A percentile compares a stretch with the other conserved stretches of the same genome.
These are phyloP conservation scores for Saprolegnia diclina DNA, from an alignment of 352 stramenopile species.

Conservation along the genomic window DNA sequence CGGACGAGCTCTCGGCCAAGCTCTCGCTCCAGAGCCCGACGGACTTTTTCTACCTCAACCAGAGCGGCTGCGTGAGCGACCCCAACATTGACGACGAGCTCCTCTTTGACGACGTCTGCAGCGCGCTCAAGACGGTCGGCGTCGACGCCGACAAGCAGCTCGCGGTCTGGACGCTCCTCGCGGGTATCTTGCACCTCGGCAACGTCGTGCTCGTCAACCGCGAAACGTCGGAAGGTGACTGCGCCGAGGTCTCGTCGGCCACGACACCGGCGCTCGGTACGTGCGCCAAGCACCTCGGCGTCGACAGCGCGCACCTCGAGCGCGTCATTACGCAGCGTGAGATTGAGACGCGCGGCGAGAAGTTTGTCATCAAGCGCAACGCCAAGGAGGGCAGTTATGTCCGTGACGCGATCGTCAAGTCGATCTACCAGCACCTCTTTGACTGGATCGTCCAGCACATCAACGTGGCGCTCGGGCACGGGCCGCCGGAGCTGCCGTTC, in stretches of 20 bases:
- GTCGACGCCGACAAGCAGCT: slow-evolving; percentile 65
- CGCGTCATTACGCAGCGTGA: slow-evolving; percentile 76
- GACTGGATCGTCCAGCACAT: slow-evolving; percentile 77
- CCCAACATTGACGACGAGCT: slow-evolving; percentile 84
- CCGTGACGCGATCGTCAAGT: slow-evolving; percentile 91
- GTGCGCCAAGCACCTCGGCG: slow-evolving; percentile 47
- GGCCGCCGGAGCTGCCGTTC: slow-evolving; percentile 59
- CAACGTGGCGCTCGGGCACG: slow-evolving; percentile 78
- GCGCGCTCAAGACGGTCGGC: slow-evolving; percentile 66
- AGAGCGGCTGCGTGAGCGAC: slow-evolving; percentile 76
- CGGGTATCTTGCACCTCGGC: slow-evolving; percentile 70
- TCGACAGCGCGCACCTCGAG: slow-evolving; percentile 54
- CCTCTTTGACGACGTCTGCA: slow-evolving; percentile 78
- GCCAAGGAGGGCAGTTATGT: slow-evolving; percentile 77
- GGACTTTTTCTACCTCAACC: slow-evolving; percentile 80
- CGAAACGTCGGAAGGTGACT: slow-evolving; percentile 74
- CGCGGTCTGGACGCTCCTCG: slow-evolving; percentile 69
- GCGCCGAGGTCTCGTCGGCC: slow-evolving; percentile 49
- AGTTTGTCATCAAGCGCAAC: slow-evolving; percentile 73
- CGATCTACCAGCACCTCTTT: slow-evolving; percentile 89
- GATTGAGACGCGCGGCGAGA: slow-evolving; percentile 72
- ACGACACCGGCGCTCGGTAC: slow-evolving; percentile 43
- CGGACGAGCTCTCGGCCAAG: slow-evolving; percentile 49
- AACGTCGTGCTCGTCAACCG: slow-evolving; percentile 73
- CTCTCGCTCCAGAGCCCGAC: slow-evolving; percentile 51